A percentile compares a stretch with the other conserved stretches of the same genome.
phyloP scores from a whole-genome alignment of 2,329 filamentous ascomycete genomes.

The Fusarium heterosporum region DNA sequence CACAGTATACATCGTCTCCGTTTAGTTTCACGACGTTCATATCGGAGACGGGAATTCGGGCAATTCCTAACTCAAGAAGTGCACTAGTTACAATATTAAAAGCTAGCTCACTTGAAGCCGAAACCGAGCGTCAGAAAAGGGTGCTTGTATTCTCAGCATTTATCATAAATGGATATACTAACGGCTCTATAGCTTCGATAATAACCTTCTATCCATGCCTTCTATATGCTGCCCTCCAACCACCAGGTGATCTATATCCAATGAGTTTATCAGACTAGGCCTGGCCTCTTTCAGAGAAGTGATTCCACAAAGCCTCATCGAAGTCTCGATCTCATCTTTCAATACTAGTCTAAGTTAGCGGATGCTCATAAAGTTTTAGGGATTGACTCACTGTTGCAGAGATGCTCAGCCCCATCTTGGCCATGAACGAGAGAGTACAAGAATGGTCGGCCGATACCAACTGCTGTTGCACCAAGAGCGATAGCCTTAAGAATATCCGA shows the following conservation, averaged over 20 bases:
- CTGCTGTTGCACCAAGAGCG: constrained; percentile 64
- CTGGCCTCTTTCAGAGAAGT: constrained; percentile 46
- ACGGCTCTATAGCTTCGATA: constrained; percentile 31
- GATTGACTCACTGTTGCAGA: constrained; percentile 63
- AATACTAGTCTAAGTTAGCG: constrained; percentile 28
- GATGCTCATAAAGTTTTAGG: rapidly evolving
- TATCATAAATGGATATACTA: too few species aligned
- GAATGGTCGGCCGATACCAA: constrained; percentile 64
- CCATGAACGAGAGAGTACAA: constrained; percentile 66
- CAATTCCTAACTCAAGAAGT: too few species aligned
- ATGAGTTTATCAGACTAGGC: constrained; percentile 46
- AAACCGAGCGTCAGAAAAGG: too few species aligned
- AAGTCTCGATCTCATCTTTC: constrained; percentile 49
- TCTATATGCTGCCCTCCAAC: neutral
- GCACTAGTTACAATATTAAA: too few species aligned
- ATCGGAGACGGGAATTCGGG: too few species aligned
- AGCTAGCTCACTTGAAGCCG: too few species aligned
- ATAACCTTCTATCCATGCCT: neutral
- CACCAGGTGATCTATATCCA: constrained; percentile 49
- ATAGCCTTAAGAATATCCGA: constrained; percentile 66
- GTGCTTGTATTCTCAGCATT: too few species aligned
- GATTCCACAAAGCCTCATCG: constrained; percentile 48
- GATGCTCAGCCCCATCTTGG: constrained; percentile 64
- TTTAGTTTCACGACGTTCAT: too few species aligned
- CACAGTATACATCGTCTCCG: too few species aligned